Percentiles rank a stretch among this genome's conserved stretches.
These are phyloP conservation scores for Ophiostoma sp. DNA, from an alignment of 2,329 filamentous ascomycete genomes.

Conservation along the genomic window DNA sequence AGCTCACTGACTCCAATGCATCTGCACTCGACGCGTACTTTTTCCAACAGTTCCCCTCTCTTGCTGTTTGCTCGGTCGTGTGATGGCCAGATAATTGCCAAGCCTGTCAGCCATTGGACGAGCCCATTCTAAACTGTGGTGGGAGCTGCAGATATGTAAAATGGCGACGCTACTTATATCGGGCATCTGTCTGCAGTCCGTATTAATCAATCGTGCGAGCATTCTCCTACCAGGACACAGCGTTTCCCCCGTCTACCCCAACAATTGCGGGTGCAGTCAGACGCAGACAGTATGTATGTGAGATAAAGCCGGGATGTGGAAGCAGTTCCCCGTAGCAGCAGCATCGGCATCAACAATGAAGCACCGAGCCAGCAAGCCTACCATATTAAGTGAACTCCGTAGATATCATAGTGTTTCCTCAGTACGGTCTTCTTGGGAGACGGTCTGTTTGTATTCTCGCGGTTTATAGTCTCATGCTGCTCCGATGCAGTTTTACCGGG, in stretches of 20 bases:
- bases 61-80: conserved; percentile 8
- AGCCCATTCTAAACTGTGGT: neutral
- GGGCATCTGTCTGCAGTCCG: neutral
- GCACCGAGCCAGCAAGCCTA: neutral
- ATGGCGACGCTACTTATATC: neutral
- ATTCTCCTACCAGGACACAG: too few relatives aligned
- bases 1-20: neutral
- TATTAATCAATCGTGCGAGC: neutral
- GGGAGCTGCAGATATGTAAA: neutral
- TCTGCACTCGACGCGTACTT: neutral
- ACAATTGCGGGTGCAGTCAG: neutral
- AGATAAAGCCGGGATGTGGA: conserved; percentile 1
- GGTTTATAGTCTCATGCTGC: too few relatives aligned
- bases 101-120: neutral
- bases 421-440: too few relatives aligned
- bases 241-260: neutral
- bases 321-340: neutral
- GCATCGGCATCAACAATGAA: neutral
- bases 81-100: neutral
- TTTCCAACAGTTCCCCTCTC: neutral
- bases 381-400: too few relatives aligned
- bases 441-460: too few relatives aligned
- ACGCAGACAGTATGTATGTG: neutral
- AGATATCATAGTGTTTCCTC: too few relatives aligned
- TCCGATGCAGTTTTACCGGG: too few relatives aligned